A percentile compares a stretch with the other conserved stretches of the same genome.
phyloP scores from a whole-genome alignment of 495 filamentous ascomycete species.

The Glonium stellatum region DNA sequence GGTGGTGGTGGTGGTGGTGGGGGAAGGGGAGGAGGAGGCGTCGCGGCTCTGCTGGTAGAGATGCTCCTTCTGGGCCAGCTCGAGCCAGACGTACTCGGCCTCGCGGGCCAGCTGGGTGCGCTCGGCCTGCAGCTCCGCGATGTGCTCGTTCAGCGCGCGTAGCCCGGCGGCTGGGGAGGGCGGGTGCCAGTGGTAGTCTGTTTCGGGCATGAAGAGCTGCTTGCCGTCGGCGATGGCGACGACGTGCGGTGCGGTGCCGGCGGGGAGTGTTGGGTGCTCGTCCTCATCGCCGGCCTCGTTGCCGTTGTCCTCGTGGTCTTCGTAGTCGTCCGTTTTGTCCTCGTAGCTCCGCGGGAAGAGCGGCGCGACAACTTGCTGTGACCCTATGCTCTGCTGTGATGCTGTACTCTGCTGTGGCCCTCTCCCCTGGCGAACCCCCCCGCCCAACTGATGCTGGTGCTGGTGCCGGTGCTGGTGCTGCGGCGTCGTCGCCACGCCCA shows the following conservation, averaged over 20 bases:
- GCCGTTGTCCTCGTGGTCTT: neutral
- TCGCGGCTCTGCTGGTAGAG: too few species aligned
- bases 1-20: neutral
- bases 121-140: neutral
- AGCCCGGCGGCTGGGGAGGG: neutral
- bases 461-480: too few species aligned
- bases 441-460: too few species aligned
- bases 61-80: conserved; percentile 2
- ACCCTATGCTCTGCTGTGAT: too few species aligned
- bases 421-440: too few species aligned
- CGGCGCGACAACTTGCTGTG: neutral
- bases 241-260: neutral
- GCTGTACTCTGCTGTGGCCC: too few species aligned
- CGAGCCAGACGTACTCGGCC: conserved; percentile 10
- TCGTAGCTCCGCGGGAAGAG: neutral
- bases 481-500: too few species aligned
- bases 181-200: neutral
- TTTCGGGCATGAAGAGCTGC: neutral
- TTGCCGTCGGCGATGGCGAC: neutral
- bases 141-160: neutral
- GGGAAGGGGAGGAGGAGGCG: too few species aligned
- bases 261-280: neutral
- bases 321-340: neutral
- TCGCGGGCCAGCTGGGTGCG: neutral
- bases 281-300: neutral